phyloP scores from a whole-genome alignment of 345 rosid genomes.

The Euclidium syriacum region DNA sequence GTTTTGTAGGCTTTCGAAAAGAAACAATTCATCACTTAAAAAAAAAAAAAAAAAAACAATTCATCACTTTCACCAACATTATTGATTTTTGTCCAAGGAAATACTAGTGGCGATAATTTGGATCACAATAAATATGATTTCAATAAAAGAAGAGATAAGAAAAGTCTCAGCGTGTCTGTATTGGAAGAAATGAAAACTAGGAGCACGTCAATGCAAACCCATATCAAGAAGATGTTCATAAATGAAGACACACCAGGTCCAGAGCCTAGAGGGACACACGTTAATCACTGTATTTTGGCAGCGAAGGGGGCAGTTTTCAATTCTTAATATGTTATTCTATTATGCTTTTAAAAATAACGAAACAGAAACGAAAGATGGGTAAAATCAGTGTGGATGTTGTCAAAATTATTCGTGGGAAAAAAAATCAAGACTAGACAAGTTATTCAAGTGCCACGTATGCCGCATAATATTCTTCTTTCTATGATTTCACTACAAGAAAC shows the following conservation, averaged over 20 bases:
- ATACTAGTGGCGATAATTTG: background rate
- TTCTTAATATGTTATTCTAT: background rate
- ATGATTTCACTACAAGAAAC: too few relatives aligned
- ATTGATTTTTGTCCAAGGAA: background rate
- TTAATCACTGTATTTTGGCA: background rate
- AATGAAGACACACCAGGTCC: background rate
- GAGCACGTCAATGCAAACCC: background rate
- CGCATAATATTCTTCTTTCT: too few relatives aligned
- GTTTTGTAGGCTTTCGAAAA: constrained; percentile 3
- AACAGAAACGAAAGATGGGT: background rate
- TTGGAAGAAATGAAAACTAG: background rate
- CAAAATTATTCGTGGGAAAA: too few relatives aligned
- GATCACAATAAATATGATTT: background rate
- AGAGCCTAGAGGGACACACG: too few relatives aligned
- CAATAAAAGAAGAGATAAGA: background rate
- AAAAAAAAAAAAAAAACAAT: constrained; percentile 1
- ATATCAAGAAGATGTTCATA: background rate
- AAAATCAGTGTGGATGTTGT: constrained; percentile 1
- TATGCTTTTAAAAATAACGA: background rate
- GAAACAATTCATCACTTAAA: constrained; percentile 5
- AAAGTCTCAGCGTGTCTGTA: background rate
- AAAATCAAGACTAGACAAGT: background rate
- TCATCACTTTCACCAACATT: background rate
- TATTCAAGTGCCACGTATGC: background rate
- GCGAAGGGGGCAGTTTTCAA: background rate